Evolutionary conservation across 1,284 basidiomycete species (phyloP).

Genomic region (Marasmius sp.): DNA sequence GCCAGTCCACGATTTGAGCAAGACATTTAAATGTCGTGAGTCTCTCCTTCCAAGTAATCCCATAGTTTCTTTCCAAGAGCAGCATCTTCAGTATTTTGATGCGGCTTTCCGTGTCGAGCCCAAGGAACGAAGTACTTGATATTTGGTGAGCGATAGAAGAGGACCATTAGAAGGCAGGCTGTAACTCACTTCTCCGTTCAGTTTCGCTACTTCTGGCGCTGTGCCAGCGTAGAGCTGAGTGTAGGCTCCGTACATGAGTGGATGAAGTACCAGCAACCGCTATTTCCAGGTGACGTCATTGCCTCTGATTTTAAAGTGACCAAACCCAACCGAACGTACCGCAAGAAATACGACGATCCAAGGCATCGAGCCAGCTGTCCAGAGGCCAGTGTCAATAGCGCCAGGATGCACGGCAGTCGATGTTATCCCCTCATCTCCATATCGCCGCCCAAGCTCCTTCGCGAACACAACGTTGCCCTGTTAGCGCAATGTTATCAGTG

Average conservation of each 20-base stretch:
- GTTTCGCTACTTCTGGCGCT: constrained; percentile 14
- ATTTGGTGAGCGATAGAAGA: not conserved
- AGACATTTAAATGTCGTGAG: constrained; percentile 5
- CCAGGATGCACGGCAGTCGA: constrained; percentile 31
- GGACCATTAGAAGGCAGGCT: not conserved
- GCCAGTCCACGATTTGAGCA: not conserved
- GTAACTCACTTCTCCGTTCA: constrained; percentile 20
- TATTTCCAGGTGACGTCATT: not conserved
- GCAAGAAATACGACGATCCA: not conserved
- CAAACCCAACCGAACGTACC: not conserved
- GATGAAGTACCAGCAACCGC: not conserved
- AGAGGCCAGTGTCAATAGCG: constrained; percentile 26
- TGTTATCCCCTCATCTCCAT: constrained; percentile 33
- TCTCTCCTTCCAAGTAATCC: constrained; percentile 30
- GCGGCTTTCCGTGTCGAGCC: constrained; percentile 20
- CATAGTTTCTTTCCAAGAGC: constrained; percentile 25
- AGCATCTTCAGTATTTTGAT: constrained; percentile 18
- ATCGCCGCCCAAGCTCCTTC: constrained; percentile 30
- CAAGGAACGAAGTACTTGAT: constrained; percentile 27
- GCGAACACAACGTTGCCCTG: constrained; percentile 34
- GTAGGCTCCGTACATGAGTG: constrained; percentile 12
- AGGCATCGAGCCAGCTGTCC: constrained; percentile 14
- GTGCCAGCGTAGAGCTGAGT: constrained; percentile 19
- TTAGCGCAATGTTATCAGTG: not conserved
- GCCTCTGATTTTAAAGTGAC: constrained; percentile 4